Conservation (phyloP, 176 grass and related monocot genomes). For the Oryza punctata region DNA sequence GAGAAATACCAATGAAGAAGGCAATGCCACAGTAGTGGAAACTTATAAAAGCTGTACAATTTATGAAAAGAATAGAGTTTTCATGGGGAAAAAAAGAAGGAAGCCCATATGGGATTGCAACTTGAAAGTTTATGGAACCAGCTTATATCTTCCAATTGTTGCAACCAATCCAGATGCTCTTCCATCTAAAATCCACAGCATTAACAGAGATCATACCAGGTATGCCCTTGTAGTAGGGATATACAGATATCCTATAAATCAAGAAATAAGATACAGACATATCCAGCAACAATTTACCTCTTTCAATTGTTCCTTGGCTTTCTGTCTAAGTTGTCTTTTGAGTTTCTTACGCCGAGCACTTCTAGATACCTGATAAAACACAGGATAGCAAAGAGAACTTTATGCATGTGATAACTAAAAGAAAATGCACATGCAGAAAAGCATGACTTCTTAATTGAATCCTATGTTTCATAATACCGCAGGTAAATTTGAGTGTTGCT, state of each 20-base stretch:
- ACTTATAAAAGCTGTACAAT: constrained; percentile 1
- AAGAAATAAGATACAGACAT: constrained; percentile 18
- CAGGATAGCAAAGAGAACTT: constrained; percentile 20
- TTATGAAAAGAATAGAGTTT: background rate
- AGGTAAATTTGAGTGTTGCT: background rate
- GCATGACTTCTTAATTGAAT: background rate
- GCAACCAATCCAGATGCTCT: background rate
- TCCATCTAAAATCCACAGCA: background rate
- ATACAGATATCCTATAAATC: constrained; percentile 22
- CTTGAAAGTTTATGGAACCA: background rate
- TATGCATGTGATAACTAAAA: constrained; percentile 28
- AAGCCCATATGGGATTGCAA: constrained; percentile 2
- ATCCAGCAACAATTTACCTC: constrained; percentile 54
- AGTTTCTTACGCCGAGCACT: constrained; percentile 65
- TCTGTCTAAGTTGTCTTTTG: constrained; percentile 45
- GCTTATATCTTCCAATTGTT: constrained; percentile 15
- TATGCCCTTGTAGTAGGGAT: background rate
- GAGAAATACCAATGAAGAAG: background rate
- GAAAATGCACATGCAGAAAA: constrained; percentile 23
- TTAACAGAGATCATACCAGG: background rate
- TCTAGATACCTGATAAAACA: constrained; percentile 59
- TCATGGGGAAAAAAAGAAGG: background rate
- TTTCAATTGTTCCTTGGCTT: constrained; percentile 37
- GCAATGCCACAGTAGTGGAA: background rate
- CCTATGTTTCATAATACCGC: background rate